A percentile compares a stretch with the other conserved stretches of the same genome.
phyloP scores from a whole-genome alignment of 805 yeast genomes.

The Yarrowia sp. region DNA sequence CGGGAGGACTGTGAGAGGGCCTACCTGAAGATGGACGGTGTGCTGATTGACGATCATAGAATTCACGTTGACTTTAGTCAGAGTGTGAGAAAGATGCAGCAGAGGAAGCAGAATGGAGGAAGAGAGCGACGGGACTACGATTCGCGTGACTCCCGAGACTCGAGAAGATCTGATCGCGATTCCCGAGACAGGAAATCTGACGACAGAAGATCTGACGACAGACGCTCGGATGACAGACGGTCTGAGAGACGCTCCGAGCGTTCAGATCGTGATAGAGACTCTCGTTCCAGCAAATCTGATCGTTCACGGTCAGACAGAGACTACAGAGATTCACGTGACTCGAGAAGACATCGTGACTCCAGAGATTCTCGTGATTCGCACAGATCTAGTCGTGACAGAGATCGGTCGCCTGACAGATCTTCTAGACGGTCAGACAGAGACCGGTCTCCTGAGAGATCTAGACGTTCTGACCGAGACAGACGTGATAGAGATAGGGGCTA shows the following conservation, averaged over 20 bases:
- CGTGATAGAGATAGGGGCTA: not conserved
- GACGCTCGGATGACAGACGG: slow-evolving; percentile 10
- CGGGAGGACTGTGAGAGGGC: slow-evolving; percentile 58
- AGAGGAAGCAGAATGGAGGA: slow-evolving; percentile 1
- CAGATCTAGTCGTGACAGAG: not conserved
- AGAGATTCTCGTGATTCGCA: not conserved
- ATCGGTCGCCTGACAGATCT: not conserved
- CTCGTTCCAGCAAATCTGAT: not conserved
- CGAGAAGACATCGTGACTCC: not conserved
- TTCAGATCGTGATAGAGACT: not conserved
- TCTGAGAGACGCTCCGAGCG: not conserved
- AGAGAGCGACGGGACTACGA: not conserved
- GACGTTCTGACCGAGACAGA: not conserved
- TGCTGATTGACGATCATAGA: slow-evolving; percentile 60
- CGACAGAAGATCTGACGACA: not conserved
- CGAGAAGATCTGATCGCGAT: not conserved
- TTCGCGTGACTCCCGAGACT: no score
- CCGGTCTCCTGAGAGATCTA: not conserved
- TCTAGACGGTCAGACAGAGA: no score
- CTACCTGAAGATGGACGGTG: slow-evolving; percentile 58
- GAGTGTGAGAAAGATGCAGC: slow-evolving; percentile 38
- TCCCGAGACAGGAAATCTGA: not conserved
- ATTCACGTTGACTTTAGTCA: slow-evolving; percentile 70
- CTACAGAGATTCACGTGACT: not conserved
- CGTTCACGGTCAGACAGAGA: not conserved